Percentiles rank a stretch among this genome's conserved stretches.
Evolutionary conservation across 2,329 filamentous ascomycete species (phyloP).

Genomic region (Pseudogymnoascus sp.): DNA sequence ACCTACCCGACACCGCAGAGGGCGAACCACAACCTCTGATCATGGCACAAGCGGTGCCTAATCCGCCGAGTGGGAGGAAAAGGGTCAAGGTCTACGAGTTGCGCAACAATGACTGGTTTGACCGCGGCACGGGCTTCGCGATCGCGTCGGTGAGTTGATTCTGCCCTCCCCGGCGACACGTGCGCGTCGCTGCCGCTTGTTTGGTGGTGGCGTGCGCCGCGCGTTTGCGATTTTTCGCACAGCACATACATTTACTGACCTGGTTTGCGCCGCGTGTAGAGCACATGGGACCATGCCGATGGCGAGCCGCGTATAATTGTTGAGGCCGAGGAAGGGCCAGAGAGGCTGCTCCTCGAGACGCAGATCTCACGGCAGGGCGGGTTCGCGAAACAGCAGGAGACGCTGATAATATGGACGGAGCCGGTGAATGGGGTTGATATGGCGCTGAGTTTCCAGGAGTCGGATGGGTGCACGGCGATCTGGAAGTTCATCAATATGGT

Average conservation of each 20-base stretch:
- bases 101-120: constrained; percentile 98
- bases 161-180: background rate
- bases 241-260: constrained; percentile 22
- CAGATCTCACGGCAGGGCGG: constrained; percentile 88
- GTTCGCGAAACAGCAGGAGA: constrained; percentile 98
- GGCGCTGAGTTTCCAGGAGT: constrained; percentile 96
- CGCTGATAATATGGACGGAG: constrained; percentile 97
- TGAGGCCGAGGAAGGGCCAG: constrained; percentile 85
- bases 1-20: constrained; percentile 41
- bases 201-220: constrained; percentile 6
- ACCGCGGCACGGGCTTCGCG: constrained; percentile 93
- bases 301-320: constrained; percentile 79
- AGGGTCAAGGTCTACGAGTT: constrained; percentile 99
- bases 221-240: constrained; percentile 5
- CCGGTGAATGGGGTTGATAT: constrained; percentile 77
- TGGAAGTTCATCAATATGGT: constrained; percentile 91
- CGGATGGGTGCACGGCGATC: constrained; percentile 84
- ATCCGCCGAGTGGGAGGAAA: constrained; percentile 54
- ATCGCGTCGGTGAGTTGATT: constrained; percentile 41
- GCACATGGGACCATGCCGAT: constrained; percentile 28
- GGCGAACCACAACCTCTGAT: constrained; percentile 53
- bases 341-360: constrained; percentile 76
- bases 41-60: constrained; percentile 65
- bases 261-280: constrained; percentile 30
- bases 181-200: constrained; percentile 3